Percentiles rank a stretch among this genome's conserved stretches.
These are phyloP conservation scores for Daedalea quercina DNA, from an alignment of 768 basidiomycete genomes.

Conservation along the genomic window DNA sequence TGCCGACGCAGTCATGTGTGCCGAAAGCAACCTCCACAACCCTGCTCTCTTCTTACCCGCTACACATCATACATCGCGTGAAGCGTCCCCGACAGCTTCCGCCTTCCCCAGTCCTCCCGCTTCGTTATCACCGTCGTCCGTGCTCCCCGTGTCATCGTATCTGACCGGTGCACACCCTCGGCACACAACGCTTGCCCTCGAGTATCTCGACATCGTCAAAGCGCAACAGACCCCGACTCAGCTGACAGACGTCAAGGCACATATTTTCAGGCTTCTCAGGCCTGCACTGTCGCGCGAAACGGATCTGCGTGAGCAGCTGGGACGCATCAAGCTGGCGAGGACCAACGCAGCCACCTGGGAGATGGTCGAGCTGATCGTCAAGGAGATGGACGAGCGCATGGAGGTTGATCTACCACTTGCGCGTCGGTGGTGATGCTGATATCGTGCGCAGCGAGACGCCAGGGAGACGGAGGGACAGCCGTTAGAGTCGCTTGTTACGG, in stretches of 20 bases:
- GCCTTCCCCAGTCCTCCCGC: conserved; percentile 1
- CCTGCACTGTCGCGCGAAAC: conserved; percentile 60
- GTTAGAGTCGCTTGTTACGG: conserved; percentile 30
- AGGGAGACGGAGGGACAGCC: conserved; percentile 25
- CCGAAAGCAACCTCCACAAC: conserved; percentile 93
- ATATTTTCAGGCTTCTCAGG: conserved; percentile 88
- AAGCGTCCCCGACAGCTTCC: background rate
- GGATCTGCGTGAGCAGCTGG: conserved; percentile 71
- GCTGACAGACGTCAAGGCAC: conserved; percentile 78
- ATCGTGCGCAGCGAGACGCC: conserved; percentile 39
- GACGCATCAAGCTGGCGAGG: conserved; percentile 32
- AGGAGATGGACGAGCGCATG: conserved; percentile 55
- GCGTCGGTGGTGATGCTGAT: background rate
- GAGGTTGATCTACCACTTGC: conserved; percentile 21
- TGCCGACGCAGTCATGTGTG: conserved; percentile 90
- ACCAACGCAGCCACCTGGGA: conserved; percentile 26
- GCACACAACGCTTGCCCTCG: conserved; percentile 64
- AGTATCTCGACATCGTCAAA: conserved; percentile 80
- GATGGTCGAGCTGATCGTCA: conserved; percentile 43
- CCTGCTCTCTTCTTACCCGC: conserved; percentile 63
- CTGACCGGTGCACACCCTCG: conserved; percentile 43
- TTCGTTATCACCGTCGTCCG: conserved; percentile 5
- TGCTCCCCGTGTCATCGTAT: conserved; percentile 21
- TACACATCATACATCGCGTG: background rate
- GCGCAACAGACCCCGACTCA: conserved; percentile 64